Evolutionary conservation across 441 rosid species (phyloP), one percentile per base, ranked within the genome.

Genomic region (Corymbia calophylla): DNA sequence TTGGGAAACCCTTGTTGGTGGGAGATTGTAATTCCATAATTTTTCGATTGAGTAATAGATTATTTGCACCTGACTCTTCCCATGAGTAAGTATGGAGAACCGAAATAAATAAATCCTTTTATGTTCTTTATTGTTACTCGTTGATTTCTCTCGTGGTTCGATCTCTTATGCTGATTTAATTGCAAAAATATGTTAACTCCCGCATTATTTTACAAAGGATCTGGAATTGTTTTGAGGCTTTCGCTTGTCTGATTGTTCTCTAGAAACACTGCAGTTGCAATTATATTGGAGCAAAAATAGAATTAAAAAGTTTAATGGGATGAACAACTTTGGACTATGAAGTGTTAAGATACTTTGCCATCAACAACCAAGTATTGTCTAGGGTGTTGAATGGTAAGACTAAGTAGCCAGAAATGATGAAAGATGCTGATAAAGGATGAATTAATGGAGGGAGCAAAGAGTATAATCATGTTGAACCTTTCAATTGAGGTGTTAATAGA

Each of bases 41-140:
- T 62, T 16, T 60, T 15, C 8, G 1, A 60, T 27, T 60, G 0
- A 29, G 3, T 60, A 60, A 13, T 60, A 3, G 0, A 60, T 60
- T 62, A 62, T 62, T 0, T 3, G 18, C 0, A 0, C 0, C 5
- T 2, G 1, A 8, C 15, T 62, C 68, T 62, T 62, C 32, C 0
- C 19, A 2, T 14, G 1, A 25, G 15, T 25, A 58, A 27, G 0
- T 19, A 58, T 0, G 7, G 0, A 58, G 3, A 0, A 58, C 15
- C 3, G 0, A 58, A 58, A 58, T 58, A 58, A 14, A 58, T 58
- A 58, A 58, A 58, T 58, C 64, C 0, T 58, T 58, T 25, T 5
- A 0, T 10, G 7, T 27, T 58, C 7, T 58, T 60, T 27, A 60
- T 11, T 60, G 64, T 25, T 60, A 13, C 64, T 58, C 12, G 3